Evolutionary conservation across 176 grass and related monocot genomes (phyloP).

Genomic region (Stipa capillata): DNA sequence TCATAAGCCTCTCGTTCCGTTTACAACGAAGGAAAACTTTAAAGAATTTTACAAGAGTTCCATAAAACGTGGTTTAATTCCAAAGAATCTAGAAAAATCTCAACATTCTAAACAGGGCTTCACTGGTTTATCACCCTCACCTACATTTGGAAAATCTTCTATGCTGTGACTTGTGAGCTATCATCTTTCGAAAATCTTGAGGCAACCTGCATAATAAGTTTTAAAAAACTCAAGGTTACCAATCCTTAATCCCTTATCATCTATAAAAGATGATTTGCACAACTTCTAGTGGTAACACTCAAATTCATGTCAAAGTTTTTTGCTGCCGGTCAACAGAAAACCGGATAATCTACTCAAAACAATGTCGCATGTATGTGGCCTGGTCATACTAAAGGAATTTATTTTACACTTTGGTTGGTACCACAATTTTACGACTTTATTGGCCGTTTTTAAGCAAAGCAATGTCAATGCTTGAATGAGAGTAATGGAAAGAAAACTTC

Average conservation of each 20-base stretch:
- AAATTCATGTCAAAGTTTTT: background rate
- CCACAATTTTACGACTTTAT: background rate
- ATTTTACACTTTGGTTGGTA: background rate
- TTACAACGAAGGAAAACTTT: background rate
- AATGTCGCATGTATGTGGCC: background rate
- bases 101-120: too few relatives aligned
- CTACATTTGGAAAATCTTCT: too few relatives aligned
- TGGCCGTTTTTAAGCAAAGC: background rate
- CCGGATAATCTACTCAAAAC: background rate
- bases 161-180: background rate
- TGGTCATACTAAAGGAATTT: background rate
- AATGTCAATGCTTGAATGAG: background rate
- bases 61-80: too few relatives aligned
- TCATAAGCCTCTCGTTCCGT: too few relatives aligned
- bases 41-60: too few relatives aligned
- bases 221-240: slow-evolving; percentile 3
- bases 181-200: slow-evolving; percentile 90
- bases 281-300: background rate
- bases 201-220: slow-evolving; percentile 49
- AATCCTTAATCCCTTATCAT: background rate
- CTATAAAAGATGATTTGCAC: background rate
- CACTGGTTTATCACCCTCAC: too few relatives aligned
- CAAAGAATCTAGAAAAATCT: too few relatives aligned
- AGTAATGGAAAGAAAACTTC: background rate
- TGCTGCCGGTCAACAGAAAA: background rate